Evolutionary conservation across 2,329 filamentous ascomycete species (phyloP), one percentile per base, ranked within the genome.

Genomic region (Colletotrichum sp.): DNA sequence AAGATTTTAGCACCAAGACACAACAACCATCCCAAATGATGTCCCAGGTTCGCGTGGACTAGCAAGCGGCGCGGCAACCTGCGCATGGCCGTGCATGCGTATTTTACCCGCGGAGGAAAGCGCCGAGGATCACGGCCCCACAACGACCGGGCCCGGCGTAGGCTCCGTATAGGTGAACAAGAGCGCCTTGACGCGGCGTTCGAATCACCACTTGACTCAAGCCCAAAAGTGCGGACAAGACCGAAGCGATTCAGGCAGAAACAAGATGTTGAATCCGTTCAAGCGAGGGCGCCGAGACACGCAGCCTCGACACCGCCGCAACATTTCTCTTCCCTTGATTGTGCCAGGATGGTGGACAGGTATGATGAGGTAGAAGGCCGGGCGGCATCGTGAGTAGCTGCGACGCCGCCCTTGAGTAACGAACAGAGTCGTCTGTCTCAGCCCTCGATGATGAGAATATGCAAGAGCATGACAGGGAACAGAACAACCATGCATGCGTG

Each of bases 381-480:
- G 59, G 44, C 28, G 44, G 18, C 6, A 30, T 64, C 52, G 63
- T 59, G 44, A 0, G 44, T 52, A 52, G n/a, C 0, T 13, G 0
- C 4, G 69, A 52, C n/a, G 48, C 34, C 59, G 36, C 57, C 57
- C 70, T 36, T 59, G n/a, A 18, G 63, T 28, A 26, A 32, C 15
- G 34, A n/a, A 13, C 34, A 8, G 34, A 32, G 59, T 73, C 70
- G 8, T 16, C 13, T 65, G 70, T 73, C 73, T 75, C 69, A 75
- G 18, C 64, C 64, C 24, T 75, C 73, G 26, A 75, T 36, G 44
- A 73, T 65, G 32, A 71, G 39, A 16, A 75, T 67, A 44, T 75
- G 73, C 15, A 75, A 9, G 28, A 75, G 65, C 70, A 75, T 69
- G 34, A 75, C n/a, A n/a, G 73, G 73, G 55, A 75, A 73, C 7